Conservation (phyloP, 1,139 yeast genomes). For the Blastobotrys buckinghamii region DNA sequence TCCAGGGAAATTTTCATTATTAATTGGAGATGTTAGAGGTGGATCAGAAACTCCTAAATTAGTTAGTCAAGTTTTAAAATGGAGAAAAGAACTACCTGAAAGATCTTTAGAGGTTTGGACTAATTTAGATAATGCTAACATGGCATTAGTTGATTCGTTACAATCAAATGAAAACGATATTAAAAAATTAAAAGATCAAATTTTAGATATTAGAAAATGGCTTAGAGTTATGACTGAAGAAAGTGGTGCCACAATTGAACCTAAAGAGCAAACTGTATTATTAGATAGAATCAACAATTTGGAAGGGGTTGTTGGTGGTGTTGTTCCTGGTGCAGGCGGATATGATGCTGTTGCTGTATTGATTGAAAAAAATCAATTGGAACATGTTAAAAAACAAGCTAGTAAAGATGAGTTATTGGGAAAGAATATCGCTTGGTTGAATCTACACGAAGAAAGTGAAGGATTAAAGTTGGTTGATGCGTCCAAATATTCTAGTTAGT, state of each 20-base stretch:
- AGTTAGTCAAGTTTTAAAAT: conserved; percentile 65
- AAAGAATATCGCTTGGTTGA: conserved; percentile 31
- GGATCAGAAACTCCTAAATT: conserved; percentile 94
- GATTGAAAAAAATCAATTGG: conserved; percentile 45
- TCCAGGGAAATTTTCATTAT: conserved; percentile 59
- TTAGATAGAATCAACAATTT: conserved; percentile 54
- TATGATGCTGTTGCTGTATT: conserved; percentile 83
- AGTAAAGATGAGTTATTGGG: conserved; percentile 22
- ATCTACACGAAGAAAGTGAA: conserved; percentile 29
- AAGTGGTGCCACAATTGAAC: conserved; percentile 87
- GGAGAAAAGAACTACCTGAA: conserved; percentile 56
- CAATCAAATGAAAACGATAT: conserved; percentile 13
- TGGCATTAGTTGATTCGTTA: conserved; percentile 47
- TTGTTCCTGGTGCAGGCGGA: conserved; percentile 99
- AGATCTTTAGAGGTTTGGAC: conserved; percentile 48
- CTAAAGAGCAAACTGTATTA: conserved; percentile 62
- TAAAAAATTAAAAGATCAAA: conserved; percentile 24
- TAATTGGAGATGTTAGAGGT: conserved; percentile 91
- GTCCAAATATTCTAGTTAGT: background rate
- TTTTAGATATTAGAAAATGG: conserved; percentile 46
- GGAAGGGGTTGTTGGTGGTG: conserved; percentile 83
- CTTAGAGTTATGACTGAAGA: conserved; percentile 54
- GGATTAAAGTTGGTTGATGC: conserved; percentile 27
- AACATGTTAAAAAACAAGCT: conserved; percentile 37
- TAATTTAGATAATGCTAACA: conserved; percentile 53